Evolutionary conservation across 345 rosid species (phyloP).

Genomic region (Cardamine chenopodiifolia): DNA sequence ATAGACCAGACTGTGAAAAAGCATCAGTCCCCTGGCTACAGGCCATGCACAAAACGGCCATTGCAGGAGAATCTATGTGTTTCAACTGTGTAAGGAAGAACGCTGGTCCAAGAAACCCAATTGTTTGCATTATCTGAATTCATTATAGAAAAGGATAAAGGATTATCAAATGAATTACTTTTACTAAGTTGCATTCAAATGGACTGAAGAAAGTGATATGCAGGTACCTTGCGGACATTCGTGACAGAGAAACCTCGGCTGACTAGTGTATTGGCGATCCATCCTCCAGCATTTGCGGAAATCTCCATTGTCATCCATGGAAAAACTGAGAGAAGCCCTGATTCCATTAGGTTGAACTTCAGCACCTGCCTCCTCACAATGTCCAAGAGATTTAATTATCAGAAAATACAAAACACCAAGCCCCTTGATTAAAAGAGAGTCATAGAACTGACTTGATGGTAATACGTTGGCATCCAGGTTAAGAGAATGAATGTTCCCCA

Average conservation of each 20-base stretch:
- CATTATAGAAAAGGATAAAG: neutral
- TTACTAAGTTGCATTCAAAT: neutral
- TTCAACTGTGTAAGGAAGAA: conserved; percentile 94
- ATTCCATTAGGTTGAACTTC: conserved; percentile 88
- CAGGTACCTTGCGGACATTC: conserved; percentile 79
- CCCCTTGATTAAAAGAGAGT: neutral
- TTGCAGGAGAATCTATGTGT: conserved; percentile 84
- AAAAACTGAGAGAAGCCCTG: conserved; percentile 76
- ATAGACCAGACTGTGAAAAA: conserved; percentile 93
- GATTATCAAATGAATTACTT: neutral
- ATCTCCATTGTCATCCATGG: conserved; percentile 99
- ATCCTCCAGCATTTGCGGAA: conserved; percentile 90
- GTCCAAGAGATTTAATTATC: conserved; percentile 2
- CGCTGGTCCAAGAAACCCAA: conserved; percentile 97
- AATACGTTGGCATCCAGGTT: conserved; percentile 98
- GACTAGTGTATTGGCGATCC: conserved; percentile 94
- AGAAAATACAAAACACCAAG: neutral
- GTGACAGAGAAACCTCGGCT: conserved; percentile 83
- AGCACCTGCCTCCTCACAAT: conserved; percentile 56
- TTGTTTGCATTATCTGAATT: conserved; percentile 86
- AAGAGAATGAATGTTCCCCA: conserved; percentile 96
- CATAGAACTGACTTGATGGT: conserved; percentile 66
- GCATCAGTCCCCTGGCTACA: conserved; percentile 98
- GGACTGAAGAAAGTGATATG: conserved; percentile 11
- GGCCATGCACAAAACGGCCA: conserved; percentile 60